Evolutionary conservation across 2,329 filamentous ascomycete species (phyloP), one percentile per base, ranked within the genome.

Genomic region (Penicillium polonicum): DNA sequence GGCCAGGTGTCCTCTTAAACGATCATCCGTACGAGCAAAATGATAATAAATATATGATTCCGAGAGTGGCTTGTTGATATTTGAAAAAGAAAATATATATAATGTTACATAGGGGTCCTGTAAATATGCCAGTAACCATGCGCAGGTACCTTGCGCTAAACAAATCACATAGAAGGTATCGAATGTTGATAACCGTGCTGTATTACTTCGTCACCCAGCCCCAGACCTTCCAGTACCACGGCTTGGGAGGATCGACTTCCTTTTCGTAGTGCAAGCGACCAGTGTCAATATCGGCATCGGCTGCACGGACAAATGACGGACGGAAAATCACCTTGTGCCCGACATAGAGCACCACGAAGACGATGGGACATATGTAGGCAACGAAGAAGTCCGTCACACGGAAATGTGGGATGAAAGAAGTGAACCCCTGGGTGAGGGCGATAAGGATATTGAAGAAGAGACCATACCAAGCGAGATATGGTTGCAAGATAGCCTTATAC

Each of bases 351-450:
- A 83, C 78, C 2, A 81, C 66, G 63, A 88, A 89, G 2, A 89
- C 68, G n/a, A 89, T 83, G 45, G 88, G 68, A 60, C 84, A 87
- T 65, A 88, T 72, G 61, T 89, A 90, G 6, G 83, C 79, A 1
- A 84, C 79, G 59, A 89, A 88, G 65, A 90, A 90, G 46, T 79
- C 76, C 49, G 78, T 77, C 2, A 80, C 81, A 65, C 76, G 77
- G 83, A 87, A 89, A 15, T 48, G 54, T 6, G 74, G 76, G 48
- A 90, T 86, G 68, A 89, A 89, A 10, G 82, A 80, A 9, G 84
- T 84, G 74, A 89, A 90, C 4, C 87, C 88, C 67, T 86, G 86
- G 0, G 87, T 89, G 25, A 90, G 59, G 45, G 85, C 79, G 61
- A 90, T 85, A 46, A 89, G 72, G 2, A 83, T 61, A 70, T 82